Evolutionary conservation across 441 rosid species (phyloP), one percentile per base, ranked within the genome.

Genomic region (Pelargonium citronellum): DNA sequence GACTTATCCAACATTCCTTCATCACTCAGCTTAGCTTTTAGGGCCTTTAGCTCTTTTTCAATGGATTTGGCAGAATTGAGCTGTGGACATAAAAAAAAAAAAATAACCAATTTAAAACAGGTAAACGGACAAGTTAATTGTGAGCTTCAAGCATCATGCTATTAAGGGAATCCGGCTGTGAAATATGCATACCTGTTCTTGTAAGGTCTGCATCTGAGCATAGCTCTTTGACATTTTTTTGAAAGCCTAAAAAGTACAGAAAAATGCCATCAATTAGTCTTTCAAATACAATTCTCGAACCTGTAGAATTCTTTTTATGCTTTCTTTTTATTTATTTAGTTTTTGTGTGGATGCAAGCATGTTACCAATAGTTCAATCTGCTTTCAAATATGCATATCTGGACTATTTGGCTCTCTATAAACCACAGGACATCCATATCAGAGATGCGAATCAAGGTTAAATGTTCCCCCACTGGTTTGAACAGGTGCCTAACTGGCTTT

Each of bases 151-250:
- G 24, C 17, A 57, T 15, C 20, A 19, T 8, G 19, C 19, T n/a
- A n/a, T n/a, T n/a, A n/a, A n/a, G n/a, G n/a, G n/a, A n/a, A n/a
- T n/a, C n/a, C 1, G 49, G 27, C 44, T 4, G 30, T 34, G 5
- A 19, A 7, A 12, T 46, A 30, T 66, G 66, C 77, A 58, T 71
- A 94, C 97, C 91, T 89, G 92, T 84, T 90, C 92, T 27, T 84
- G 79, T 67, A 90, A 82, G 70, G 84, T 72, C 82, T 88, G 91
- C 89, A 94, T 85, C 80, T 81, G 91, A 64, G 79, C 75, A 24
- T 84, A 76, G 74, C 85, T 86, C 91, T 91, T 87, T 67, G 86
- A 81, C 82, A 91, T 84, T 80, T 90, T 91, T 82, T 84, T 85
- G 68, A 74, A 78, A 49, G 87, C 80, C 97, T 94, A 86, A 79